These are phyloP conservation scores for Dothistroma pini DNA, from an alignment of 2,329 filamentous ascomycete genomes.

Conservation along the genomic window DNA sequence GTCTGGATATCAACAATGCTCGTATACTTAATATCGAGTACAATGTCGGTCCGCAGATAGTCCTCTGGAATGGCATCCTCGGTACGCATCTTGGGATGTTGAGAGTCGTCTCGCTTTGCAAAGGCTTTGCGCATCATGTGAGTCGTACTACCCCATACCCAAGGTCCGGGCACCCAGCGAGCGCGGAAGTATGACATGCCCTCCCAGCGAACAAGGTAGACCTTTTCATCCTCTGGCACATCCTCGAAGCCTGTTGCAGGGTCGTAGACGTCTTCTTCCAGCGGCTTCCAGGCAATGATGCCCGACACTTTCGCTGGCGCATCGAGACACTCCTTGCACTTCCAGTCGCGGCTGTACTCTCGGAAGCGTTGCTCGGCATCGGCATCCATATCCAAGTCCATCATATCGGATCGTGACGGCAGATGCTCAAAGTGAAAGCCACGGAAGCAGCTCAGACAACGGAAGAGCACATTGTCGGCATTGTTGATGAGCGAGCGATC, in stretches of 20 bases:
- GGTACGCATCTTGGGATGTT: conserved; percentile 63
- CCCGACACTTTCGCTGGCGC: conserved; percentile 64
- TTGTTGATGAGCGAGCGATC: conserved; percentile 68
- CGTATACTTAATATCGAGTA: conserved; percentile 74
- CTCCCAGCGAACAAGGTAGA: conserved; percentile 91
- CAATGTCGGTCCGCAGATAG: conserved; percentile 78
- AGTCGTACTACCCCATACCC: conserved; percentile 72
- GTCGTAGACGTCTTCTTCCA: conserved; percentile 54
- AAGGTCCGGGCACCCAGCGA: conserved; percentile 82
- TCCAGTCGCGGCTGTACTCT: conserved; percentile 72
- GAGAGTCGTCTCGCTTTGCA: conserved; percentile 61
- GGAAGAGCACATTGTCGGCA: conserved; percentile 70
- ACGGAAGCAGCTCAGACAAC: conserved; percentile 72
- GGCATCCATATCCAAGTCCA: conserved; percentile 46
- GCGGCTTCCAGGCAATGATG: conserved; percentile 86
- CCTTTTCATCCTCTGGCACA: conserved; percentile 72
- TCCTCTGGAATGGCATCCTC: conserved; percentile 85
- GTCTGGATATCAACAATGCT: conserved; percentile 56
- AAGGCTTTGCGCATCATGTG: conserved; percentile 69
- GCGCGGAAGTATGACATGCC: conserved; percentile 75
- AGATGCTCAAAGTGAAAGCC: conserved; percentile 84
- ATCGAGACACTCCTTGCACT: conserved; percentile 72
- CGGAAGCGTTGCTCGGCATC: conserved; percentile 60
- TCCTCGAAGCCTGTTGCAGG: conserved; percentile 52
- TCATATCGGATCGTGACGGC: conserved; percentile 49